These are phyloP conservation scores for Termitomyces sp. DNA, from an alignment of 768 basidiomycete species.

Conservation along the genomic window DNA sequence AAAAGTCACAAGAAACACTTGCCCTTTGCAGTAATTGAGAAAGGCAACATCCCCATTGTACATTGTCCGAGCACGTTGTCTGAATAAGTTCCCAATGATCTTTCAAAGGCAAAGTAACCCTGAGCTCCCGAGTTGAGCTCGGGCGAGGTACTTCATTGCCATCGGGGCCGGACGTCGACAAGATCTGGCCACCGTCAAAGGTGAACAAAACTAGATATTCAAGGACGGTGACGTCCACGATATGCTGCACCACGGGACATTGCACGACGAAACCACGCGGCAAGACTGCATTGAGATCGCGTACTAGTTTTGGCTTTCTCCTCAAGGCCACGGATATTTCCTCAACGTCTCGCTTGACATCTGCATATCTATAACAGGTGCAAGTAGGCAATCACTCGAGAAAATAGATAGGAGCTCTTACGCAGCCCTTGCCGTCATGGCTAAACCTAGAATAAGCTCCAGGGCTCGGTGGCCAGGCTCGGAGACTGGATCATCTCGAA, in stretches of 20 bases:
- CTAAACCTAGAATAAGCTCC: background rate
- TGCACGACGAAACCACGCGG: conserved; percentile 6
- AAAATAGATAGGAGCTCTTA: conserved; percentile 1
- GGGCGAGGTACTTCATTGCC: background rate
- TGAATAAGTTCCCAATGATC: conserved; percentile 3
- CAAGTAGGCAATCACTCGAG: background rate
- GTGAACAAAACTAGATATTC: conserved; percentile 6
- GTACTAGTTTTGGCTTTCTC: conserved; percentile 8
- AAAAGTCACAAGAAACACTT: background rate
- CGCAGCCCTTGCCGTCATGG: background rate
- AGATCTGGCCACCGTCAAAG: conserved; percentile 4
- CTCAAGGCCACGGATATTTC: conserved; percentile 5
- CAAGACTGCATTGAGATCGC: conserved; percentile 14
- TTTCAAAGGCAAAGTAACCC: conserved; percentile 1
- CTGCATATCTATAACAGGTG: background rate
- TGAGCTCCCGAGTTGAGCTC: conserved; percentile 9
- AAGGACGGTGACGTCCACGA: background rate
- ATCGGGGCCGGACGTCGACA: conserved; percentile 5
- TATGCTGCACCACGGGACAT: conserved; percentile 11
- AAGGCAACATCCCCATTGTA: conserved; percentile 14
- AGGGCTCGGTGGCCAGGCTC: background rate
- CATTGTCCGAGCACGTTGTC: background rate
- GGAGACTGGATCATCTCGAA: background rate
- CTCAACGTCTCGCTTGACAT: background rate
- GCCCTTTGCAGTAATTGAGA: conserved; percentile 13